Base-by-base conservation (phyloP, 371 early-diverging fungal genomes). In the Capillidium heterosporum region DNA sequence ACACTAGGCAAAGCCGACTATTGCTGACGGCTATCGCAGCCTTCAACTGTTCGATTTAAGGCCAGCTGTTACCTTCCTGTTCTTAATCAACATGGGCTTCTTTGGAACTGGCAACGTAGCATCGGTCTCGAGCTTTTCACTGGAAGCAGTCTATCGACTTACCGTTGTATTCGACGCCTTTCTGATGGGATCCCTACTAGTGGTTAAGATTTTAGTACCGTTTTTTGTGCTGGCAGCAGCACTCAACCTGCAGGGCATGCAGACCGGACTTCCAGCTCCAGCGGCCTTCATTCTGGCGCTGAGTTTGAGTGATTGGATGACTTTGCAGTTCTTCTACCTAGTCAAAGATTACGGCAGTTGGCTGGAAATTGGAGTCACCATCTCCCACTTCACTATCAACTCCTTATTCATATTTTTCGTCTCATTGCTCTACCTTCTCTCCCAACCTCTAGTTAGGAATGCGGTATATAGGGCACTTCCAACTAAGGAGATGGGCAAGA, bases 51-150 rank as follows among this genome's bases (percentile, higher is more conserved):
- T n/a, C 4, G 53, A 53, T 23, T 13, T 53, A 29, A 31, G 39
- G n/a, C 31, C 17, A 8, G 39, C 39, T 8, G n/a, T 61, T 21
- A 56, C 80, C 51, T 92, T 92, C 65, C 68, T 93, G 53, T 82
- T 91, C 65, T 85, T 91, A 58, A 81, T 92, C 67, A 84, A 88
- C 61, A 81, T 89, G 1, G 91, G 86, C 2, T 95, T 95, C 71
- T 95, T 95, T 71, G 93, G 94, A 32, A 93, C 94, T 0, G 94
- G 94, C 58, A 95, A 95, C 63, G 80, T 95, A 13, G 96, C 96
- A 1, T 83, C 84, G 1, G 58, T 95, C 54, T 72, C 82, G 44
- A 84, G 85, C 32, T 95, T 95, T 69, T 81, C 84, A 0, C 67
- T 95, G 23, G 80, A 79, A 56, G 82, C 85, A n/a, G 93, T 95